phyloP scores from a whole-genome alignment of 1,139 yeast genomes.

The Arxiozyma telluris region DNA sequence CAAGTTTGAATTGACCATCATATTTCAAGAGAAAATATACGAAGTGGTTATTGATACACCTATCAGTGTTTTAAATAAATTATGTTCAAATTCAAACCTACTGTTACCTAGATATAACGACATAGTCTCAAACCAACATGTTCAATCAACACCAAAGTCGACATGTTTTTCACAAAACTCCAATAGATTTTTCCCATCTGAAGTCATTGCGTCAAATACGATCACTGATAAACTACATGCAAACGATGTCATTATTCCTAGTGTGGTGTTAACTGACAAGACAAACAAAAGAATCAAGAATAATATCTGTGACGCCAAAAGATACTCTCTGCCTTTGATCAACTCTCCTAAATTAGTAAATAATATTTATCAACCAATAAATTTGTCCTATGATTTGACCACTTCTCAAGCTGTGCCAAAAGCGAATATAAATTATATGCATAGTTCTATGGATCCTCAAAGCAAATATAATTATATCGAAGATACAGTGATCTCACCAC shows the following conservation, averaged over 20 bases:
- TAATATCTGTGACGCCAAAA: neutral
- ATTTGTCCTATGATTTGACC: conserved; percentile 36
- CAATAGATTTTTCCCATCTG: conserved; percentile 33
- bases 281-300: neutral
- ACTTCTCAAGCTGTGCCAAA: conserved; percentile 51
- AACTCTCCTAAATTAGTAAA: conserved; percentile 30
- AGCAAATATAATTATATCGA: neutral
- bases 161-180: conserved; percentile 12
- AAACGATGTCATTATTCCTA: conserved; percentile 29
- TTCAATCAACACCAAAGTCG: neutral
- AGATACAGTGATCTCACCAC: neutral
- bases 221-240: conserved; percentile 47
- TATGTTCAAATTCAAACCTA: conserved; percentile 68
- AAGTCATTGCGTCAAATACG: conserved; percentile 34
- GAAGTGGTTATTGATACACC: conserved; percentile 92
- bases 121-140: conserved; percentile 7
- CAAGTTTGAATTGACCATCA: conserved; percentile 69
- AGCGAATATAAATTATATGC: neutral
- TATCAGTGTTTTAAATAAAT: conserved; percentile 51
- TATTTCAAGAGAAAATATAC: conserved; percentile 66
- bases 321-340: conserved; percentile 8
- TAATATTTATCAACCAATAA: conserved; percentile 52
- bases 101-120: conserved; percentile 35
- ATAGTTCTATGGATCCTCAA: neutral
- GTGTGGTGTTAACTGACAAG: conserved; percentile 4